Evolutionary conservation across 306 rosid genomes (phyloP), one percentile per base, ranked within the genome.

Genomic region (Quercus agrifolia): DNA sequence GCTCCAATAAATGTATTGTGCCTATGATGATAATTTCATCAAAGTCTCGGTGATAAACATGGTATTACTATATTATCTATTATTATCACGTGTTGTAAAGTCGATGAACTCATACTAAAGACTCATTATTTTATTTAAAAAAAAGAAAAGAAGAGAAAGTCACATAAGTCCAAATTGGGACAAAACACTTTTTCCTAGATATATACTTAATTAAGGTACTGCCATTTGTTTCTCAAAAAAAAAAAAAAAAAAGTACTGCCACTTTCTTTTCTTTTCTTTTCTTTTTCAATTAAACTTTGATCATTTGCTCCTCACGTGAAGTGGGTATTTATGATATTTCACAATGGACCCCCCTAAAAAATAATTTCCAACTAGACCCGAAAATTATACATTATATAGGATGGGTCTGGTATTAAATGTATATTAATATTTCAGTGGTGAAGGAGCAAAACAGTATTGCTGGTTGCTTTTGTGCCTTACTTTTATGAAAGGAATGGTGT

Each of bases 401-500:
- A 18, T 17, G 1, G 28, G 21, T 28, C 28, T 31, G 64, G 64
- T 73, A 87, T 73, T 79, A 20, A 87, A 79, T 79, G 46, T 56
- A 41, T 49, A 74, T 56, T 11, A 77, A 30, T 49, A 27, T 30
- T 31, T 61, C 55, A 27, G 86, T 52, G 85, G 90, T 54, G 85
- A 77, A 79, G 77, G 66, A 17, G 64, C 23, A 70, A 64, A 27
- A 74, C 70, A 38, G 79, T 44, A 31, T 59, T n/a, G 91, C 4
- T 85, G 91, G 91, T 58, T 23, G 64, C 30, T 77, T 85, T 41
- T 78, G 79, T 59, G 71, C 91, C 91, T 75, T 78, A 83, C 8
- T 77, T 84, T 77, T 31, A 7, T 7, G 23, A 0, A 35, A 25
- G 74, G 70, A 56, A 77, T 55, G 86, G 46, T 58, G 85, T 82